phyloP scores from a whole-genome alignment of 208 protist species.

The Leishmania turanica region DNA sequence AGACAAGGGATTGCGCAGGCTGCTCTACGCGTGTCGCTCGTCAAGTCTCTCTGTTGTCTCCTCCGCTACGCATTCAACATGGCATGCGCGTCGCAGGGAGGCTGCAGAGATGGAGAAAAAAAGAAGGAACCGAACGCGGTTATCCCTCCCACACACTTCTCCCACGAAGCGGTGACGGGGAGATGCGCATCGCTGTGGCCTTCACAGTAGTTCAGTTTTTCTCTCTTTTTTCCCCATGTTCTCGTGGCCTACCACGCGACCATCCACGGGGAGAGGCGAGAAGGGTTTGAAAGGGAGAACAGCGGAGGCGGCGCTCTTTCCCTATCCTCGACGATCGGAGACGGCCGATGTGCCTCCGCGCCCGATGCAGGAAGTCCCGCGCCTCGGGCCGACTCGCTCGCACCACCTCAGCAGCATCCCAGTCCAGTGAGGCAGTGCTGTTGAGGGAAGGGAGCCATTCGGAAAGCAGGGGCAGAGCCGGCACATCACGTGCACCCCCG shows the following conservation, averaged over 20 bases:
- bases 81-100: neutral
- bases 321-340: neutral
- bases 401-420: neutral
- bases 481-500: neutral
- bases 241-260: neutral
- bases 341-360: neutral
- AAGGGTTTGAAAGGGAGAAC: slow-evolving; percentile 1
- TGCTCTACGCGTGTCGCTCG: neutral
- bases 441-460: slow-evolving; percentile 14
- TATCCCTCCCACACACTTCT: neutral
- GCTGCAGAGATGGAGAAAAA: neutral
- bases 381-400: slow-evolving; percentile 3
- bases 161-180: neutral
- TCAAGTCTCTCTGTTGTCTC: neutral
- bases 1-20: neutral
- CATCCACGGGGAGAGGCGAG: neutral
- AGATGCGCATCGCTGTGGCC: neutral
- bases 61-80: neutral
- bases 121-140: neutral
- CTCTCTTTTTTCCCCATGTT: neutral
- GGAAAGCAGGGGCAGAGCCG: neutral
- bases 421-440: neutral
- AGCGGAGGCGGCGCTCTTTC: neutral
- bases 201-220: neutral
- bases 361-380: neutral